These are phyloP conservation scores for Acanthamoeba royreba DNA, from an alignment of 208 protist species.

Conservation along the genomic window DNA sequence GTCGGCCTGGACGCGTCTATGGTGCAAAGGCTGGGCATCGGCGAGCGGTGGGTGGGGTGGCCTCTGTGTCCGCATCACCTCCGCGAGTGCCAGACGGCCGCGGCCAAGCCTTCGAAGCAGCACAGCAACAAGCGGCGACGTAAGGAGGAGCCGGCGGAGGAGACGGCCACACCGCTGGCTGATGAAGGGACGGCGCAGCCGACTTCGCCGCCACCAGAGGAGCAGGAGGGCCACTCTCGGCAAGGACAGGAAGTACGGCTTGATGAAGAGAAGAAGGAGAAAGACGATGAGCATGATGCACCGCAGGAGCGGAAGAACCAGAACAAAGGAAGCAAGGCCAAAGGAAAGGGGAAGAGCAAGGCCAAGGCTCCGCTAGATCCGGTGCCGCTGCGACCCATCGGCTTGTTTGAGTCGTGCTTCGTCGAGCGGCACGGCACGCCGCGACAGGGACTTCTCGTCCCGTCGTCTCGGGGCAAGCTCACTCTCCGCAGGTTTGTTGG, in stretches of 20 bases:
- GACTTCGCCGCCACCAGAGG: too few relatives aligned
- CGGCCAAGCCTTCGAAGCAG: not conserved
- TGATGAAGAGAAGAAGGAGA: too few relatives aligned
- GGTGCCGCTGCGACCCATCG: slow-evolving; percentile 46
- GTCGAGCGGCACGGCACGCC: slow-evolving; percentile 59
- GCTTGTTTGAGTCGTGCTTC: slow-evolving; percentile 60
- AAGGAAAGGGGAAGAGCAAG: not conserved
- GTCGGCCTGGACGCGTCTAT: not conserved
- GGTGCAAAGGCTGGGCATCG: not conserved
- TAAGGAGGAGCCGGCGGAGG: too few relatives aligned
- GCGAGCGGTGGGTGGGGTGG: not conserved
- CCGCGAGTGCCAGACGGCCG: not conserved
- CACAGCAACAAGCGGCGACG: not conserved
- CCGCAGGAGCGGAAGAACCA: not conserved
- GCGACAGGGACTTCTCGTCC: slow-evolving; percentile 57
- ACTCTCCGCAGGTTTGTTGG: not conserved
- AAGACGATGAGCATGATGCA: not conserved
- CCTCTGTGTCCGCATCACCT: not conserved
- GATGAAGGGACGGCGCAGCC: too few relatives aligned
- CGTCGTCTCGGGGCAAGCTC: slow-evolving; percentile 49
- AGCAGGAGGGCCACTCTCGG: too few relatives aligned
- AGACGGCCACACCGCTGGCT: too few relatives aligned
- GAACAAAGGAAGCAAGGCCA: not conserved
- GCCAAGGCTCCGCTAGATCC: not conserved
- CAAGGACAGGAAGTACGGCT: too few relatives aligned